Evolutionary conservation across 2,329 filamentous ascomycete species (phyloP).

Genomic region (Xylaria hypoxylon): DNA sequence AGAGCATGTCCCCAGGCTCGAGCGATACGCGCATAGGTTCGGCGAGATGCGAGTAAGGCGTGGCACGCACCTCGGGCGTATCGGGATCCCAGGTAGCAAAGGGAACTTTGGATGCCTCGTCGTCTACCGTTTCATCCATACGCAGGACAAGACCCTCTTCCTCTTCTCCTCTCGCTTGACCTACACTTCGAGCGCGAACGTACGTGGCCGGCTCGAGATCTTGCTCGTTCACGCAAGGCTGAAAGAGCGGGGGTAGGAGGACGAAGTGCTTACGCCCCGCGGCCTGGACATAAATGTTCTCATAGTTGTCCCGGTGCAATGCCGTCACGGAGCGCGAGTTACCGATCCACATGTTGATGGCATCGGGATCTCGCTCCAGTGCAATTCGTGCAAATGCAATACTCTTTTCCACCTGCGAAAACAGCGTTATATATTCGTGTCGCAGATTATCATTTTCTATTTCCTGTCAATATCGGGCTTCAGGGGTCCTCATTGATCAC

Average conservation of each 20-base stretch:
- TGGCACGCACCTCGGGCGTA: constrained; percentile 59
- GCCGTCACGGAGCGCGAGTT: constrained; percentile 77
- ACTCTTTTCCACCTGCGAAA: constrained; percentile 69
- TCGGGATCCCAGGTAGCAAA: constrained; percentile 83
- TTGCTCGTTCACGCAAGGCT: constrained; percentile 75
- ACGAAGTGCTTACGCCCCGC: constrained; percentile 80
- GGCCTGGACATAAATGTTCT: constrained; percentile 85
- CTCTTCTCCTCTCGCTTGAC: constrained; percentile 14
- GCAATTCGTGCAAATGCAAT: constrained; percentile 81
- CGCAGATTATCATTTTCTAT: constrained; percentile 84
- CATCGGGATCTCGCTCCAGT: constrained; percentile 72
- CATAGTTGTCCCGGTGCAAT: constrained; percentile 85
- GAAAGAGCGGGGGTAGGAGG: constrained; percentile 76
- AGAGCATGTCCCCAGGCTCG: constrained; percentile 81
- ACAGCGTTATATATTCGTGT: constrained; percentile 75
- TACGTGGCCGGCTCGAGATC: constrained; percentile 70
- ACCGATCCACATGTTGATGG: constrained; percentile 86
- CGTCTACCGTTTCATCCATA: constrained; percentile 29
- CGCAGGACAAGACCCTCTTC: constrained; percentile 26
- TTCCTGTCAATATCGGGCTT: constrained; percentile 14
- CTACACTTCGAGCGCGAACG: constrained; percentile 47
- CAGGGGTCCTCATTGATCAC: constrained; percentile 1
- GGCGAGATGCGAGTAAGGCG: constrained; percentile 69
- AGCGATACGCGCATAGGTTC: constrained; percentile 75
- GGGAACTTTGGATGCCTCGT: constrained; percentile 60